Conservation (phyloP, 2,329 filamentous ascomycete species). For the Neonectria faginata region DNA sequence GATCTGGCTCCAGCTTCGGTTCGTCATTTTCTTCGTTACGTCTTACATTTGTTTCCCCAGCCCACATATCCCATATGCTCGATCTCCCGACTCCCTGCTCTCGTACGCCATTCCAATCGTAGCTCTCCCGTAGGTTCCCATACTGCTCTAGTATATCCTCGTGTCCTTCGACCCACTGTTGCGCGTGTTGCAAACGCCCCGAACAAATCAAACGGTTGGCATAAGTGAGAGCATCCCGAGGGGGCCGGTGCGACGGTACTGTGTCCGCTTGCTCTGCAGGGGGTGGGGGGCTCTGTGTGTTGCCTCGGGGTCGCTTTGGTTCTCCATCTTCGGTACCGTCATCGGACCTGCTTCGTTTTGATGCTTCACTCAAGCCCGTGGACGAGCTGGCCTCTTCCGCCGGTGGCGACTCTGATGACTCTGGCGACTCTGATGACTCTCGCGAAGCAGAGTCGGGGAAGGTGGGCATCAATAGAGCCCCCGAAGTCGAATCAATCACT, state of each 20-base stretch:
- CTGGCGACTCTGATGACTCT: too few relatives aligned
- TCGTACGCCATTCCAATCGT: too few relatives aligned
- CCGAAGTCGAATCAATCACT: too few relatives aligned
- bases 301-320: conserved; percentile 1
- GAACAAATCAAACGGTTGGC: too few relatives aligned
- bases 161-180: too few relatives aligned
- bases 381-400: too few relatives aligned
- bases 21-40: not conserved
- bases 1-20: not conserved
- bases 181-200: too few relatives aligned
- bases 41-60: not conserved
- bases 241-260: too few relatives aligned
- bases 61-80: not conserved
- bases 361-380: not conserved
- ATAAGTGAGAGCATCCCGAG: too few relatives aligned
- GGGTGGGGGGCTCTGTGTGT: not conserved
- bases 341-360: not conserved
- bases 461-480: too few relatives aligned
- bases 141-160: not conserved
- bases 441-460: too few relatives aligned
- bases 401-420: too few relatives aligned
- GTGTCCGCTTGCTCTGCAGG: not conserved
- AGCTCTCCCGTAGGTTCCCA: not conserved
- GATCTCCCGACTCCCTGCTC: not conserved
- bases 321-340: not conserved